Conservation (phyloP, 257 asterid genomes). For the Rhazya stricta region DNA sequence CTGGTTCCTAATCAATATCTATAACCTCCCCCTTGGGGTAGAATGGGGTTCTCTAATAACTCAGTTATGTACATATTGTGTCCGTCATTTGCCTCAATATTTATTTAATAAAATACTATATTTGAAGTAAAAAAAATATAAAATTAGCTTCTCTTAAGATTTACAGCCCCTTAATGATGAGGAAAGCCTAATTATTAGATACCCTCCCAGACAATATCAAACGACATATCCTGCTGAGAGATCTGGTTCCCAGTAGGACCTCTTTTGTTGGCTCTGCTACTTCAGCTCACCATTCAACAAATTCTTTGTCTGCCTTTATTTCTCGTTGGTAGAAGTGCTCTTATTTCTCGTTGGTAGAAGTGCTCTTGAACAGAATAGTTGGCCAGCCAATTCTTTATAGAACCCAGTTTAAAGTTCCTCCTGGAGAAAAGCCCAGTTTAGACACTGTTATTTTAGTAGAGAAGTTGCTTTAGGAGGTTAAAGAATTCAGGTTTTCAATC, state of each 20-base stretch:
- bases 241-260: slow-evolving; percentile 23
- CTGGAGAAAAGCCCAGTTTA: background rate
- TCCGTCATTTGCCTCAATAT: too few relatives aligned
- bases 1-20: too few relatives aligned
- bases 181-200: background rate
- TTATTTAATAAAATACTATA: too few relatives aligned
- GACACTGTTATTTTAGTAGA: too few relatives aligned
- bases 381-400: background rate
- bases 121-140: too few relatives aligned
- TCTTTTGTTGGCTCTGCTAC: background rate
- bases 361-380: background rate
- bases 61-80: too few relatives aligned
- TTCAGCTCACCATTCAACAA: slow-evolving; percentile 9
- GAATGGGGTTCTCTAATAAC: too few relatives aligned
- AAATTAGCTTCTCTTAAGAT: too few relatives aligned
- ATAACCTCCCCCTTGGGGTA: too few relatives aligned
- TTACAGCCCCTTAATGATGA: background rate
- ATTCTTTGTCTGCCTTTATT: slow-evolving; percentile 22
- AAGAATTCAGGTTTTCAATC: background rate
- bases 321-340: background rate
- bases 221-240: slow-evolving; percentile 21
- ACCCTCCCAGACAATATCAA: slow-evolving; percentile 12
- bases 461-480: too few relatives aligned
- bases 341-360: background rate
- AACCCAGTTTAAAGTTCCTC: background rate